Conservation (phyloP, 2,329 filamentous ascomycete genomes). For the Verticillium tricorpus region DNA sequence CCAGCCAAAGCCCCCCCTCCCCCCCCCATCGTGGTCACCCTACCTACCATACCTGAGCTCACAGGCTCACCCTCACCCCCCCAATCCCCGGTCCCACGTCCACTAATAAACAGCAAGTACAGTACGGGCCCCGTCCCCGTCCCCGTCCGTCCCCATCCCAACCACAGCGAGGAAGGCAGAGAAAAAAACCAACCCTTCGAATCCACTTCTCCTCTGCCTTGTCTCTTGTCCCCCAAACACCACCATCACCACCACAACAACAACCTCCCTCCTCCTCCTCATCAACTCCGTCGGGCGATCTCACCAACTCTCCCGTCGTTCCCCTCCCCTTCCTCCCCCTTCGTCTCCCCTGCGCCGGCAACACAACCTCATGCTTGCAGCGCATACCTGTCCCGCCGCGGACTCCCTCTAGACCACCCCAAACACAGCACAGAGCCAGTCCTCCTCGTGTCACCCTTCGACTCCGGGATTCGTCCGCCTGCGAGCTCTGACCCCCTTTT, state of each 20-base stretch:
- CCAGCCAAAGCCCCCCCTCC: neutral
- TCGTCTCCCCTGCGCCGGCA: neutral
- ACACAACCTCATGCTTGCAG: neutral
- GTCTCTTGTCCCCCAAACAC: neutral
- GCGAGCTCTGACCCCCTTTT: neutral
- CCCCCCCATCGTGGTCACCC: neutral
- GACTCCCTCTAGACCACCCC: neutral
- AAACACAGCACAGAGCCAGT: neutral
- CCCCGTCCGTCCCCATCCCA: constrained; percentile 1
- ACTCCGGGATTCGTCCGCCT: neutral
- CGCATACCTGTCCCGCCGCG: neutral
- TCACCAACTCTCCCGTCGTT: neutral
- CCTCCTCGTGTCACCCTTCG: neutral
- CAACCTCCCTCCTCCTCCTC: neutral
- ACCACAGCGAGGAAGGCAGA: neutral
- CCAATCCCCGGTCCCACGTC: neutral
- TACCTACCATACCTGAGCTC: neutral
- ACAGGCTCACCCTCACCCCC: neutral
- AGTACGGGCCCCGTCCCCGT: neutral
- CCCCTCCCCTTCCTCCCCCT: neutral
- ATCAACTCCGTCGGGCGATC: neutral
- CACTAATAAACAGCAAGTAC: neutral
- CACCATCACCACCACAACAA: constrained; percentile 2
- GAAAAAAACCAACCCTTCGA: constrained; percentile 3
- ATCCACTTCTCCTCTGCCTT: constrained; percentile 4